Evolutionary conservation across 2,329 filamentous ascomycete genomes (phyloP), one percentile per base, ranked within the genome.

Genomic region (Passalora sequoiae): DNA sequence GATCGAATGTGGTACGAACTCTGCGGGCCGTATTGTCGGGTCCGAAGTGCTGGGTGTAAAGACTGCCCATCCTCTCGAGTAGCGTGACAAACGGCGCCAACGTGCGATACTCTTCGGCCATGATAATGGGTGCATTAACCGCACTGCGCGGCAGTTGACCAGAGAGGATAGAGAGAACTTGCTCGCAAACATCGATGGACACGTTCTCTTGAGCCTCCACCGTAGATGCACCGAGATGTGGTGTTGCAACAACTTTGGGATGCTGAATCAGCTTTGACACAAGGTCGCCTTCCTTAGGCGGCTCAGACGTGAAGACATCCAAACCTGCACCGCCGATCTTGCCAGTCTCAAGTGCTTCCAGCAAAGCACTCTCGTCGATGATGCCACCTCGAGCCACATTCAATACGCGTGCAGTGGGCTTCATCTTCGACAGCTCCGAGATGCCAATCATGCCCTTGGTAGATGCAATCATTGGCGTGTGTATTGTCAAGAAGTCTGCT

Each of bases 151-250:
- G 86, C 1, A 89, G 71, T 0, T 83, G 82, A 3, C 86, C 86
- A 0, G 73, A 71, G 2, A 92, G 70, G 30, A 91, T 86, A 45
- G 82, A 76, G 0, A 85, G 73, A 9, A 89, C 84, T 65, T 92
- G 86, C 24, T 83, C 81, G 63, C 86, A 91, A 6, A 91, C 86
- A 55, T 91, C 86, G 50, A 89, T 77, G 1, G 83, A 86, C 3
- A 89, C 86, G 49, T 89, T 89, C 59, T 91, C 85, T 62, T 92
- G 86, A 0, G 86, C 86, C 71, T 92, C 86, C 24, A 84, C 75
- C 0, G 86, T 92, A 0, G 81, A 86, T 0, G 86, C 86, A 4
- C 86, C 86, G 0, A 92, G 72, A 62, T 92, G 86, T 1, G 86
- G 86, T 6, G 86, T 91, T 1, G 81, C 81, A 2, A 91, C 80